Evolutionary conservation across 202 grass and related monocot genomes (phyloP).

Genomic region (Zizania palustris): DNA sequence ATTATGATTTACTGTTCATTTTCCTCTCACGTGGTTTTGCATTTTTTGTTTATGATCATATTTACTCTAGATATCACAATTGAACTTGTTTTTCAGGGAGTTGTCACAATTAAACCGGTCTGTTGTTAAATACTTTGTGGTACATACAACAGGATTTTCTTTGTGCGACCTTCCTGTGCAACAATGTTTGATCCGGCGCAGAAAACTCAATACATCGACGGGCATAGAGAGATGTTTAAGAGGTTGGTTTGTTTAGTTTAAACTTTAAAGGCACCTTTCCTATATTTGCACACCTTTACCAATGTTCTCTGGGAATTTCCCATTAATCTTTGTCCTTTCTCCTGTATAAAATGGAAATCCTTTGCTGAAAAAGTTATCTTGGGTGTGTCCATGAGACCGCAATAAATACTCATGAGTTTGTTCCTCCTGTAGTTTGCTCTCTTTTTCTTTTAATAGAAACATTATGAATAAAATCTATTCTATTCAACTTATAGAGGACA

Average conservation of each 20-base stretch:
- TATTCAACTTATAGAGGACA: not conserved
- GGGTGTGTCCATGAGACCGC: not conserved
- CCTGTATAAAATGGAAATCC: constrained; percentile 8
- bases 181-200: constrained; percentile 56
- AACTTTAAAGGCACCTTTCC: not conserved
- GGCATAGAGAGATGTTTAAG: constrained; percentile 57
- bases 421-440: constrained; percentile 7
- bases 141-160: not conserved
- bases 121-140: not conserved
- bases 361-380: not conserved
- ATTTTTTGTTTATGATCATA: not conserved
- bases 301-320: not conserved
- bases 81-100: not conserved
- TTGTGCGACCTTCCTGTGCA: not conserved
- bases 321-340: constrained; percentile 12
- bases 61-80: not conserved
- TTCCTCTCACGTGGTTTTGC: not conserved
- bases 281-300: constrained; percentile 6
- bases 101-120: not conserved
- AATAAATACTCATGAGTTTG: not conserved
- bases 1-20: not conserved
- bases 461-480: not conserved
- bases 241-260: constrained; percentile 50
- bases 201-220: constrained; percentile 48
- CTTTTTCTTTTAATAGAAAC: not conserved